Conservation (phyloP, 177 flowering plant species). For the Vitis hybrid region DNA sequence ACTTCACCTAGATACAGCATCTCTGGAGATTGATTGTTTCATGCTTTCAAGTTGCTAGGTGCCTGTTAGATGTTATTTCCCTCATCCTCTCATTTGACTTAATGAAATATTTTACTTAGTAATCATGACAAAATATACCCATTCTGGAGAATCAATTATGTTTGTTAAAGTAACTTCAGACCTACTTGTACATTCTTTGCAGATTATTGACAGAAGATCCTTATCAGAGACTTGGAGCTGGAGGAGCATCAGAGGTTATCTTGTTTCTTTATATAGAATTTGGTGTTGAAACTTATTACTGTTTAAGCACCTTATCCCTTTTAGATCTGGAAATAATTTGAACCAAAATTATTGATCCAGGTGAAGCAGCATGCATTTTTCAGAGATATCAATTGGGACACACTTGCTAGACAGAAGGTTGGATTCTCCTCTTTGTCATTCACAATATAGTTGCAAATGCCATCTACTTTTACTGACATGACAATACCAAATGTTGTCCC, state of each 20-base stretch:
- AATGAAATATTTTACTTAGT: too few species aligned
- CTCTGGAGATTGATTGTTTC: too few species aligned
- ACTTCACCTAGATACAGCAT: too few species aligned
- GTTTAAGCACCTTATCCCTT: background rate
- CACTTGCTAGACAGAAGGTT: conserved; percentile 99
- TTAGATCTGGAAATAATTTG: background rate
- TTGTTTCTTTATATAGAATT: background rate
- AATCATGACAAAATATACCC: background rate
- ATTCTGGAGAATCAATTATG: background rate
- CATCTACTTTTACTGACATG: background rate
- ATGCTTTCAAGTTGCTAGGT: too few species aligned
- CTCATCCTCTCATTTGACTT: too few species aligned
- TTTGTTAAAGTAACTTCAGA: background rate
- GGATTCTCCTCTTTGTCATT: conserved; percentile 1
- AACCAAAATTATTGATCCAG: conserved; percentile 34
- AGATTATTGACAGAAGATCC: conserved; percentile 98
- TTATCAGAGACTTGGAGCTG: conserved; percentile 91
- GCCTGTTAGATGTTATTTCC: background rate
- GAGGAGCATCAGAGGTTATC: conserved; percentile 89
- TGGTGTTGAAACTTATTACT: background rate
- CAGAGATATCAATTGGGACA: conserved; percentile 95
- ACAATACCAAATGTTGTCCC: background rate
- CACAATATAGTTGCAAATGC: background rate
- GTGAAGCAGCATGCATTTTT: conserved; percentile 91
- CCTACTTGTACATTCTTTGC: conserved; percentile 15